Conservation (phyloP, 2,329 filamentous ascomycete genomes). For the Zopfia rhizophila region DNA sequence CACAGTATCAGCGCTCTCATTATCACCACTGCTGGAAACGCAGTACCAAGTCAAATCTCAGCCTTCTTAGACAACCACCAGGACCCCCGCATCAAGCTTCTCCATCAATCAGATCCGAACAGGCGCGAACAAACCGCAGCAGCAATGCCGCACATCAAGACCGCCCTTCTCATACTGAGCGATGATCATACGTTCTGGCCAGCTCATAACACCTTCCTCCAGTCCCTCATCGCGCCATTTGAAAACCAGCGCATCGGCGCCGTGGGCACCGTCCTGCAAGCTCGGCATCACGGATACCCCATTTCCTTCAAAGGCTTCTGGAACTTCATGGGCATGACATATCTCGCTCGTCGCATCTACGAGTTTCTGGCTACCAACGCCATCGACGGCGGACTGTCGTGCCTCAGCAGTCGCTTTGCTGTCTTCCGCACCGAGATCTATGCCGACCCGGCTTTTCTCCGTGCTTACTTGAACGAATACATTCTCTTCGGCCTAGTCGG, state of each 20-base stretch:
- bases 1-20: slow-evolving; percentile 58
- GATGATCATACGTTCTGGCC: slow-evolving; percentile 68
- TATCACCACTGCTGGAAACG: slow-evolving; percentile 55
- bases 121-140: slow-evolving; percentile 62
- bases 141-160: slow-evolving; percentile 52
- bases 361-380: slow-evolving; percentile 33
- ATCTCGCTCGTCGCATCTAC: slow-evolving; percentile 34
- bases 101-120: slow-evolving; percentile 42
- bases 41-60: slow-evolving; percentile 31
- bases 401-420: slow-evolving; percentile 29
- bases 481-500: slow-evolving; percentile 53
- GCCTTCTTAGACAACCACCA: slow-evolving; percentile 50
- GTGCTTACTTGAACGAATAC: slow-evolving; percentile 26
- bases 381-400: slow-evolving; percentile 38
- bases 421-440: slow-evolving; percentile 30
- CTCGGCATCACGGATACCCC: slow-evolving; percentile 3
- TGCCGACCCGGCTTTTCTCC: slow-evolving; percentile 12
- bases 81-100: slow-evolving; percentile 30
- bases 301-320: slow-evolving; percentile 21
- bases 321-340: slow-evolving; percentile 34
- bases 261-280: slow-evolving; percentile 16
- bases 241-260: slow-evolving; percentile 22
- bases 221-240: slow-evolving; percentile 53
- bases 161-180: slow-evolving; percentile 57
- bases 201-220: slow-evolving; percentile 48